Conservation (phyloP, 2,329 filamentous ascomycete genomes). For the Epichloe uncinata region DNA sequence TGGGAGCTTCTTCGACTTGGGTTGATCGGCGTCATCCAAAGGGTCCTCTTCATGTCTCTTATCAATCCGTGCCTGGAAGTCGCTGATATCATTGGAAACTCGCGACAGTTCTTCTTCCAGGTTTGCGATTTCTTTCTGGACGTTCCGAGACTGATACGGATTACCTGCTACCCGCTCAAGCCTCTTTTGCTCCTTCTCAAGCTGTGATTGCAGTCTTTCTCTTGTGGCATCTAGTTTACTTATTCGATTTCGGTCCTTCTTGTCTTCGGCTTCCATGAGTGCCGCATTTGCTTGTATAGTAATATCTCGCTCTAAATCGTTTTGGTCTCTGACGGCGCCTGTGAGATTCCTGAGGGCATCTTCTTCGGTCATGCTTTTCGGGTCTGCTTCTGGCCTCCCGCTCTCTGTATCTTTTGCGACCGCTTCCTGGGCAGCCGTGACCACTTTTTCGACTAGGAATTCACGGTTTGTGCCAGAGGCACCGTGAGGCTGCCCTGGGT, state of each 20-base stretch:
- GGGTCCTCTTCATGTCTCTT: slow-evolving; percentile 49
- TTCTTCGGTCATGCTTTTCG: slow-evolving; percentile 38
- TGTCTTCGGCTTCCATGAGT: slow-evolving; percentile 48
- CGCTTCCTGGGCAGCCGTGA: slow-evolving; percentile 18
- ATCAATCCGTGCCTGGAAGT: slow-evolving; percentile 71
- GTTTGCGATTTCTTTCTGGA: slow-evolving; percentile 52
- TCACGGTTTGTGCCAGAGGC: slow-evolving; percentile 13
- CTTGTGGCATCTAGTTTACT: slow-evolving; percentile 41
- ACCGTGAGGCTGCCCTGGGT: slow-evolving; percentile 9
- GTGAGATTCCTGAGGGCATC: slow-evolving; percentile 49
- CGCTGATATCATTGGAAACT: slow-evolving; percentile 58
- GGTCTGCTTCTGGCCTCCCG: slow-evolving; percentile 10
- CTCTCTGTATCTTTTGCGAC: background rate
- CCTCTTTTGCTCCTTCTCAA: slow-evolving; percentile 39
- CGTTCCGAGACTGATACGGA: slow-evolving; percentile 39
- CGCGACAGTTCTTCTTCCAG: slow-evolving; percentile 51
- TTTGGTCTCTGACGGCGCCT: slow-evolving; percentile 65
- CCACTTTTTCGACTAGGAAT: slow-evolving; percentile 16
- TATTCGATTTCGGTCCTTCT: slow-evolving; percentile 49
- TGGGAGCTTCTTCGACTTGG: slow-evolving; percentile 48
- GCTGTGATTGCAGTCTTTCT: slow-evolving; percentile 50
- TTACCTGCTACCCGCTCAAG: slow-evolving; percentile 31
- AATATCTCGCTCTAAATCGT: slow-evolving; percentile 84
- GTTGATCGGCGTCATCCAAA: slow-evolving; percentile 26
- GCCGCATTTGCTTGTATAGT: slow-evolving; percentile 46